Evolutionary conservation across 1,139 yeast genomes (phyloP).

Genomic region (Casaregolazyma lundiana): DNA sequence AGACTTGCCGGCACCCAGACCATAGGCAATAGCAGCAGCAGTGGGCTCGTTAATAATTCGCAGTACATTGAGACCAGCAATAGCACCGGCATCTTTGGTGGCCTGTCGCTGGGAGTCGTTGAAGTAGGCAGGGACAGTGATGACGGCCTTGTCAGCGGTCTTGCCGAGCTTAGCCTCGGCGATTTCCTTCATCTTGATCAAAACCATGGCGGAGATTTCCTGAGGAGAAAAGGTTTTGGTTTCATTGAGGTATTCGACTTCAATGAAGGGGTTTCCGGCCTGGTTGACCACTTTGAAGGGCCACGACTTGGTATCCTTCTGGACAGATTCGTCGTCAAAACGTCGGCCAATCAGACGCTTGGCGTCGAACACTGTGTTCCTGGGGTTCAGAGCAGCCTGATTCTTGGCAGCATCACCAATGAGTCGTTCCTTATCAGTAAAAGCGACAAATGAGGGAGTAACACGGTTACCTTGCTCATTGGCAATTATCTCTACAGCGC

Average conservation of each 20-base stretch:
- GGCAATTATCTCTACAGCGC: slow-evolving; percentile 85
- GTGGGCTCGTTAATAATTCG: slow-evolving; percentile 99
- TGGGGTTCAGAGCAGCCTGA: slow-evolving; percentile 97
- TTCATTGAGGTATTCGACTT: slow-evolving; percentile 92
- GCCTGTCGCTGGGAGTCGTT: slow-evolving; percentile 99
- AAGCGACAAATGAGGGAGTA: slow-evolving; percentile 97
- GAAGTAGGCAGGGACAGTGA: slow-evolving; percentile 97
- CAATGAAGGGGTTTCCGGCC: slow-evolving; percentile 83
- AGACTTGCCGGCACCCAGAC: slow-evolving; percentile 89
- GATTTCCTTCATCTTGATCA: slow-evolving; percentile 95
- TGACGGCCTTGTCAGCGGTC: slow-evolving; percentile 84
- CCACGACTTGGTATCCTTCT: slow-evolving; percentile 95
- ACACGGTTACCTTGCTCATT: slow-evolving; percentile 99
- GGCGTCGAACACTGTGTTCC: slow-evolving; percentile 94
- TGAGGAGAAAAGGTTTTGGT: slow-evolving; percentile 94
- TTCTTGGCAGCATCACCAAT: slow-evolving; percentile 99
- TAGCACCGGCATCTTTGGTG: slow-evolving; percentile 97
- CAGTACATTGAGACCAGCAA: slow-evolving; percentile 91
- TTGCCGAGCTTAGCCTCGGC: slow-evolving; percentile 91
- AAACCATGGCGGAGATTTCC: slow-evolving; percentile 89
- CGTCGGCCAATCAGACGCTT: slow-evolving; percentile 97
- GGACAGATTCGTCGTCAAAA: slow-evolving; percentile 84
- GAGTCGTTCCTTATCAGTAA: slow-evolving; percentile 95
- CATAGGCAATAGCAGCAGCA: slow-evolving; percentile 98
- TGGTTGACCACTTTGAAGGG: slow-evolving; percentile 90